These are phyloP conservation scores for Lactarius deliciosus DNA, from an alignment of 768 basidiomycete genomes.

Conservation along the genomic window DNA sequence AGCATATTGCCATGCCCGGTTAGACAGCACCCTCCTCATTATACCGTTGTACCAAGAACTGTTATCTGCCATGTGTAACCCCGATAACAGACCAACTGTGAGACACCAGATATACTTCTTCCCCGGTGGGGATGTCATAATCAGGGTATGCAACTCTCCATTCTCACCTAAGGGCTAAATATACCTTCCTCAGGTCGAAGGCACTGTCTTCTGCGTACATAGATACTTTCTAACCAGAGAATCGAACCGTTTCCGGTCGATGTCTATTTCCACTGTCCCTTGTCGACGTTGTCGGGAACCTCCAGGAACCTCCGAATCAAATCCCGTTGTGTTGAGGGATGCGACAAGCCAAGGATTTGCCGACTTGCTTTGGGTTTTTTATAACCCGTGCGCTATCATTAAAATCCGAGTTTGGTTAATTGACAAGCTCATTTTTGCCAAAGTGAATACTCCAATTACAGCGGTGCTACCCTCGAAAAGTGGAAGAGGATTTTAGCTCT, in stretches of 20 bases:
- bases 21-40: background rate
- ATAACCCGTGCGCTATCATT: constrained; percentile 35
- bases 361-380: constrained; percentile 36
- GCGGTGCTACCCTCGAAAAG: constrained; percentile 42
- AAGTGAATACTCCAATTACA: constrained; percentile 58
- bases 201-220: constrained; percentile 56
- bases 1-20: background rate
- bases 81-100: fast-evolving
- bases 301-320: constrained; percentile 34
- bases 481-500: constrained; percentile 59
- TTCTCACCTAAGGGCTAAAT: background rate
- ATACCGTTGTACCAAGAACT: background rate
- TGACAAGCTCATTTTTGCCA: background rate
- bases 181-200: constrained; percentile 47
- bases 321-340: constrained; percentile 35
- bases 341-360: constrained; percentile 33
- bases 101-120: background rate
- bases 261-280: constrained; percentile 29
- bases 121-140: background rate
- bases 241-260: constrained; percentile 45
- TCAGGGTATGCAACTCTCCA: background rate
- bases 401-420: constrained; percentile 34
- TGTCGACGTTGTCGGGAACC: constrained; percentile 27
- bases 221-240: constrained; percentile 65
- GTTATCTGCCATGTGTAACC: too few relatives aligned